Base-by-base conservation (phyloP, 768 basidiomycete species). In the Piloderma croceum region DNA sequence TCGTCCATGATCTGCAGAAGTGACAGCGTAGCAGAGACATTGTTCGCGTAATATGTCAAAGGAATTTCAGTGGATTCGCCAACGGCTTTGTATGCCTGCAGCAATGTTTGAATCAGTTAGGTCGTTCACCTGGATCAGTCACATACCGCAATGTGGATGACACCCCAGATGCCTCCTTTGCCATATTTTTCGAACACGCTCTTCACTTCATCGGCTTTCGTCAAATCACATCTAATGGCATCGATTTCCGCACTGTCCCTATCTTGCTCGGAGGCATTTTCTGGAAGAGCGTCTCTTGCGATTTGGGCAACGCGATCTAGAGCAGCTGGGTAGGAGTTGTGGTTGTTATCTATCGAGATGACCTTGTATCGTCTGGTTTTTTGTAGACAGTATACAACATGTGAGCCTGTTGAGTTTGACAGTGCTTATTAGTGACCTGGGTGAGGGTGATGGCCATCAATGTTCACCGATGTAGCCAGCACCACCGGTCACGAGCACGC, bases 51-150 rank as follows among this genome's bases (percentile, higher is more conserved):
- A 65, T 99, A 99, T 10, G 81, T 77, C 56, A 98, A 61, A 4
- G 96, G 96, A 38, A 89, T 83, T 65, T 96, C 88, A 13, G 84
- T 83, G 12, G 90, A 93, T 63, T 99, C 96, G 31, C 96, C 96
- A 35, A 99, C 96, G 15, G 93, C 91, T 70, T 99, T 99, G 71
- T 88, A 83, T 4, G 96, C 96, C 90, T 92, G 53, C 24, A 46
- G 36, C 34, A 29, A 9, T 9, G 15, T 29, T 9, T 9, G 27
- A 15, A 15, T 9, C 27, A 9, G 27, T 9, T 15, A 15, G 15
- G 27, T 29, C 9, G 27, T 9, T 15, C 15, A 9, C 15, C 27
- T 15, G 9, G 27, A 29, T 15, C 15, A 29, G 9, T 15, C 27
- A 29, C 27, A 29, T 29, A 91, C 90, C 17, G 94, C 96, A 42